Conservation (phyloP, 1,284 basidiomycete genomes). For the Puccinia polysora region DNA sequence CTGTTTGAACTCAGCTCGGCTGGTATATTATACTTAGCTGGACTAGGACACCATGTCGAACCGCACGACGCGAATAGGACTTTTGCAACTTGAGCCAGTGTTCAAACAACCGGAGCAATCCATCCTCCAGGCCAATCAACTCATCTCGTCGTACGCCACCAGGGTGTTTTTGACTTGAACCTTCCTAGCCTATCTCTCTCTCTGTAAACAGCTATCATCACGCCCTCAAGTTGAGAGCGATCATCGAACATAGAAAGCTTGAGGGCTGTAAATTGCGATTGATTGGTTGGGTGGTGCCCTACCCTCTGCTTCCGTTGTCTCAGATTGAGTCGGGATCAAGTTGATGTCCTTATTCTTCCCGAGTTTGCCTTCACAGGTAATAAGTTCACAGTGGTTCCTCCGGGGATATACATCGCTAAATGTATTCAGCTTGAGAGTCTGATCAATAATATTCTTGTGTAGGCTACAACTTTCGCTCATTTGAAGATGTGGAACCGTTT, state of each 20-base stretch:
- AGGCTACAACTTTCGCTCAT: constrained; percentile 35
- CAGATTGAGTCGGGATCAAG: constrained; percentile 11
- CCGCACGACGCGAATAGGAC: constrained; percentile 22
- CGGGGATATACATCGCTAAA: no score
- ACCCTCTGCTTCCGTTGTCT: no score
- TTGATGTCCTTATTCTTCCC: constrained; percentile 39
- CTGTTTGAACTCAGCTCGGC: no score
- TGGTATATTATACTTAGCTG: no score
- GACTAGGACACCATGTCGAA: no score
- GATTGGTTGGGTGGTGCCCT: no score
- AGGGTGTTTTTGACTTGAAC: not conserved
- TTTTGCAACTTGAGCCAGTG: constrained; percentile 23
- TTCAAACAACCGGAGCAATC: constrained; percentile 31
- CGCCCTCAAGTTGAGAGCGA: no score
- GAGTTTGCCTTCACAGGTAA: constrained; percentile 37
- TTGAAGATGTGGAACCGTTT: constrained; percentile 31
- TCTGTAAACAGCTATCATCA: no score
- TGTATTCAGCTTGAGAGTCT: not conserved
- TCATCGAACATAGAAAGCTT: not conserved
- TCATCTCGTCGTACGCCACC: constrained; percentile 18
- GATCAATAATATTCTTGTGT: not conserved
- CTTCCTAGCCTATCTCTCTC: not conserved
- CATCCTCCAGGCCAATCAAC: constrained; percentile 8
- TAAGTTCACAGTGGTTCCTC: not conserved
- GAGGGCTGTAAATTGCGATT: not conserved